These are phyloP conservation scores for Volvox carteri DNA, from an alignment of 163 green algal species.

Conservation along the genomic window DNA sequence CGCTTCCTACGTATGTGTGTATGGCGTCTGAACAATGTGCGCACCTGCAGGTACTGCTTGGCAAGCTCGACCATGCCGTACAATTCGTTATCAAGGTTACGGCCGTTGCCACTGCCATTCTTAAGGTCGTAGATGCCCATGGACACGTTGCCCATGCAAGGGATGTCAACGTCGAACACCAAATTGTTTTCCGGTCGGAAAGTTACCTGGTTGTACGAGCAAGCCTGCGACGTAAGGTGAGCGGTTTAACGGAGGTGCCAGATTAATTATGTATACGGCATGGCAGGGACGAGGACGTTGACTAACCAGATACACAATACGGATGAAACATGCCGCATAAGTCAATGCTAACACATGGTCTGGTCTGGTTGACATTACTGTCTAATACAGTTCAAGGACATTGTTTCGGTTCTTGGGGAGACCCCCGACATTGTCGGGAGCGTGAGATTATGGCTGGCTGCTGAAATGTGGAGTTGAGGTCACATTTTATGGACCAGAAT, in stretches of 20 bases:
- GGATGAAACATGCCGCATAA: not conserved
- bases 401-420: too few species aligned
- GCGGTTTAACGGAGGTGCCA: not conserved
- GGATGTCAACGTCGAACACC: conserved; percentile 21
- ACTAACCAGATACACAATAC: not conserved
- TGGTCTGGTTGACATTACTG: not conserved
- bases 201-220: conserved; percentile 8
- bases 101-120: not conserved
- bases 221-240: not conserved
- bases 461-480: too few species aligned
- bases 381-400: not conserved
- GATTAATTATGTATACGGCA: not conserved
- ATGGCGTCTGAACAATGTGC: not conserved
- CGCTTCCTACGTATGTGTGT: not conserved
- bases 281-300: not conserved
- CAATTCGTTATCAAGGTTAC: conserved; percentile 26
- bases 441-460: too few species aligned
- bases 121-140: not conserved
- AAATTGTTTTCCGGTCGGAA: conserved; percentile 8
- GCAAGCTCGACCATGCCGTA: conserved; percentile 16
- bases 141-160: not conserved
- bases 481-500: too few species aligned
- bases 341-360: not conserved
- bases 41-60: conserved; percentile 16
- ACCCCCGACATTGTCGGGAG: too few species aligned